Evolutionary conservation across 768 basidiomycete genomes (phyloP).

Genomic region (Suillus plorans): DNA sequence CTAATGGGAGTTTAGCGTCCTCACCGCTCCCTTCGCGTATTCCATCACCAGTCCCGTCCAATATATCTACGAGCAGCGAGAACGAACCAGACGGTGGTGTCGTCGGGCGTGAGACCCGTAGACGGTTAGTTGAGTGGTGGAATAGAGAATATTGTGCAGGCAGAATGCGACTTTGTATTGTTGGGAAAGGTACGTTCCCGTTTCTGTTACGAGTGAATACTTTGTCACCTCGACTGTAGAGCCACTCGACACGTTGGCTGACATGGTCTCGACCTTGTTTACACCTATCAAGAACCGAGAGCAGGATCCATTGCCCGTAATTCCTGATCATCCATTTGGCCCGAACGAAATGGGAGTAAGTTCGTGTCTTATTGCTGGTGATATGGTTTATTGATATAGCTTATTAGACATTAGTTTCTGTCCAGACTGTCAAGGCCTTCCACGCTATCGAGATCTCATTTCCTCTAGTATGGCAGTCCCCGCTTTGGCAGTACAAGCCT

Average conservation of each 20-base stretch:
- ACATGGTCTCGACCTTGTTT: constrained; percentile 63
- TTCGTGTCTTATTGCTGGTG: constrained; percentile 17
- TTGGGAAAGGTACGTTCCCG: constrained; percentile 64
- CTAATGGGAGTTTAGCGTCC: constrained; percentile 25
- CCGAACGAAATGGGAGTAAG: constrained; percentile 68
- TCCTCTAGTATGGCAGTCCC: constrained; percentile 70
- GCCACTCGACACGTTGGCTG: constrained; percentile 69
- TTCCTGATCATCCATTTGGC: constrained; percentile 76
- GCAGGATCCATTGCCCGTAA: constrained; percentile 57
- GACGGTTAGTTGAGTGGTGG: constrained; percentile 87
- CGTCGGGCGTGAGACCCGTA: constrained; percentile 76
- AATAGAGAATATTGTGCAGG: constrained; percentile 75
- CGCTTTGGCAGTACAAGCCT: constrained; percentile 78
- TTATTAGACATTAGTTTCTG: constrained; percentile 70
- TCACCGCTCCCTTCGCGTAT: constrained; percentile 55
- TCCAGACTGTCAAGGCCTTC: constrained; percentile 88
- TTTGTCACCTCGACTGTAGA: constrained; percentile 42
- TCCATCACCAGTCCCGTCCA: constrained; percentile 60
- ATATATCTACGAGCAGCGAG: constrained; percentile 52
- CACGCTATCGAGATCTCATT: constrained; percentile 83
- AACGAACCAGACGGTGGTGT: constrained; percentile 72
- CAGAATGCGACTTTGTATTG: constrained; percentile 76
- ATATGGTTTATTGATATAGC: constrained; percentile 13
- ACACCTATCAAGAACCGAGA: constrained; percentile 70
- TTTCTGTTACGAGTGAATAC: neutral